phyloP scores from a whole-genome alignment of 1,284 basidiomycete species.

The Boletus nobilissimus region DNA sequence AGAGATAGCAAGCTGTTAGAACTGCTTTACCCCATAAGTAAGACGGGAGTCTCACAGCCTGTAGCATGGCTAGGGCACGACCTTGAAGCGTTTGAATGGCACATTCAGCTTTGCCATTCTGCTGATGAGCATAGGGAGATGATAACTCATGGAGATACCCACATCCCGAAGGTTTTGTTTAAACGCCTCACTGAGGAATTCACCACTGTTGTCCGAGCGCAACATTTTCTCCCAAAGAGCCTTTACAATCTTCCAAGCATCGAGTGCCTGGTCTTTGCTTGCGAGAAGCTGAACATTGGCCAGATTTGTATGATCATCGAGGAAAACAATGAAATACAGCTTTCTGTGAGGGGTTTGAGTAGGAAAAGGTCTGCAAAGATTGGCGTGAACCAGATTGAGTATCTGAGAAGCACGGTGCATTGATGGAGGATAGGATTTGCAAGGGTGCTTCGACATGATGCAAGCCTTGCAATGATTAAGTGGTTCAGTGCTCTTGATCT shows the following conservation, averaged over 20 bases:
- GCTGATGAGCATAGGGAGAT: too few relatives aligned
- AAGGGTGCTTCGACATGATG: not conserved
- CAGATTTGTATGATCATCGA: not conserved
- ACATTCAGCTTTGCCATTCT: too few relatives aligned
- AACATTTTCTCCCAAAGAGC: not conserved
- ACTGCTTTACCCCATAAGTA: not conserved
- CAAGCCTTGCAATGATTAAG: not conserved
- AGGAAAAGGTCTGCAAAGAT: not conserved
- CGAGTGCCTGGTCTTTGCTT: not conserved
- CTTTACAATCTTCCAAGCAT: not conserved
- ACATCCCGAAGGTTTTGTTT: not conserved
- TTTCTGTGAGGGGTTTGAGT: not conserved
- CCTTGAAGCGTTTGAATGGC: too few relatives aligned
- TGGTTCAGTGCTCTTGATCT: not conserved
- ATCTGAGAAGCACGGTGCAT: too few relatives aligned
- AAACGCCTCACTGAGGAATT: not conserved
- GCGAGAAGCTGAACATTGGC: not conserved
- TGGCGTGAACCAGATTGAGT: not conserved
- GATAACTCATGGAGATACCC: not conserved
- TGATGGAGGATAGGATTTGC: not conserved
- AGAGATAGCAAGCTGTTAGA: too few relatives aligned
- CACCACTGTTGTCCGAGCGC: not conserved
- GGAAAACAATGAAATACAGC: constrained; percentile 4
- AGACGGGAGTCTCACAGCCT: not conserved
- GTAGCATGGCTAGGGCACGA: too few relatives aligned